Percentiles rank a stretch among this genome's conserved stretches.
phyloP scores from a whole-genome alignment of 371 early-diverging fungal genomes.

The Actinomortierella wolfii region DNA sequence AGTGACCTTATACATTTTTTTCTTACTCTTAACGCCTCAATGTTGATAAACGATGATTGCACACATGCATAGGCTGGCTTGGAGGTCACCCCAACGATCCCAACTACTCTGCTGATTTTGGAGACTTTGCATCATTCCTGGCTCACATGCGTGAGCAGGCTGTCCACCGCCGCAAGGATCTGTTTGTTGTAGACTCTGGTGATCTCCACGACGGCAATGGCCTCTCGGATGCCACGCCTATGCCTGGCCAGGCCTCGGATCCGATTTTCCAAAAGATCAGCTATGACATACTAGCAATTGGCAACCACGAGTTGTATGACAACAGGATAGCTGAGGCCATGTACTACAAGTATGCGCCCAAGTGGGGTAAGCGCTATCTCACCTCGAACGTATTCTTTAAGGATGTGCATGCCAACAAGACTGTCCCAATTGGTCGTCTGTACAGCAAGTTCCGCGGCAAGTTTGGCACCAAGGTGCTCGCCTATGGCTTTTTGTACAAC shows the following conservation, averaged over 20 bases:
- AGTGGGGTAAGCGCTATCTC: slow-evolving; percentile 58
- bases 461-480: slow-evolving; percentile 60
- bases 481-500: slow-evolving; percentile 63
- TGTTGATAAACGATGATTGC: too few relatives aligned
- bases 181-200: slow-evolving; percentile 64
- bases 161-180: slow-evolving; percentile 49
- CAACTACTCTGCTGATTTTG: slow-evolving; percentile 57
- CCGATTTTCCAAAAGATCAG: slow-evolving; percentile 48
- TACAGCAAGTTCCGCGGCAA: slow-evolving; percentile 60
- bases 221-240: slow-evolving; percentile 53
- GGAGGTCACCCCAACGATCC: slow-evolving; percentile 51
- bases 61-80: background rate
- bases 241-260: slow-evolving; percentile 49
- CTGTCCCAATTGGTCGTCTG: slow-evolving; percentile 54
- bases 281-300: slow-evolving; percentile 35
- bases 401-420: slow-evolving; percentile 51
- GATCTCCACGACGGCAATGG: slow-evolving; percentile 51
- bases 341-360: slow-evolving; percentile 49
- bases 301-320: slow-evolving; percentile 65
- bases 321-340: slow-evolving; percentile 24
- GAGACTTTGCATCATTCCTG: slow-evolving; percentile 62
- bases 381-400: slow-evolving; percentile 58
- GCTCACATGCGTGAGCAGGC: slow-evolving; percentile 56
- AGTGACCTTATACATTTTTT: background rate
- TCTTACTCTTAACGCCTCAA: background rate